These are phyloP conservation scores for Ogataea ramenticola DNA, from an alignment of 805 yeast species.

Conservation along the genomic window DNA sequence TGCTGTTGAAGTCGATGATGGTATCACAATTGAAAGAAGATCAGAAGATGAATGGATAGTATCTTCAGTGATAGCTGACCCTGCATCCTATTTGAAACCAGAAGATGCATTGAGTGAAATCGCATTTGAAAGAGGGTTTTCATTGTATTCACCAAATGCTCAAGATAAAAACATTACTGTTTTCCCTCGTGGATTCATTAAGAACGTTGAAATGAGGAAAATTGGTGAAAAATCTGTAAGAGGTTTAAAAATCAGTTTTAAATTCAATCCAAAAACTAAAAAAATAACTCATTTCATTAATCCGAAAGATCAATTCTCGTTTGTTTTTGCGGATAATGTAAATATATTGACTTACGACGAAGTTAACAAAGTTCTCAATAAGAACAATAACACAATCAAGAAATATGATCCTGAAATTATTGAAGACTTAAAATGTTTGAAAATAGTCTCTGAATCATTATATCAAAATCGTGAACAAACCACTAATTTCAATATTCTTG, in stretches of 20 bases:
- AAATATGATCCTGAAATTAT: slow-evolving; percentile 4
- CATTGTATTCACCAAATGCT: slow-evolving; percentile 67
- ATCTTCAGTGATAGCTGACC: slow-evolving; percentile 81
- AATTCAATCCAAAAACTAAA: slow-evolving; percentile 18
- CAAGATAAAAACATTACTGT: slow-evolving; percentile 48
- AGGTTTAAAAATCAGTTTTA: slow-evolving; percentile 36
- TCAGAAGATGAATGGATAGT: slow-evolving; percentile 32
- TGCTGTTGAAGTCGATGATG: slow-evolving; percentile 94
- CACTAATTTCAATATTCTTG: not conserved
- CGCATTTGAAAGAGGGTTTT: slow-evolving; percentile 55
- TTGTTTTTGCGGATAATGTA: slow-evolving; percentile 39
- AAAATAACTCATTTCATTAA: slow-evolving; percentile 11
- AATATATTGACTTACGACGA: slow-evolving; percentile 53
- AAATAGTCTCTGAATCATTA: slow-evolving; percentile 23
- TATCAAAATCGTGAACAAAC: slow-evolving; percentile 2
- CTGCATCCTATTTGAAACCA: slow-evolving; percentile 55
- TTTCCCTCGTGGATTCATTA: slow-evolving; percentile 56
- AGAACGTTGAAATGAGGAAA: slow-evolving; percentile 37
- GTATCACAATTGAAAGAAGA: slow-evolving; percentile 49
- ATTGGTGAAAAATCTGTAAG: slow-evolving; percentile 39
- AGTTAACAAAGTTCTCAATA: slow-evolving; percentile 46
- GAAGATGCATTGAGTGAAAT: slow-evolving; percentile 33
- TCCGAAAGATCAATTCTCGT: slow-evolving; percentile 27
- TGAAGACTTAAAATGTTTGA: slow-evolving; percentile 31
- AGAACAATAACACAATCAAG: slow-evolving; percentile 4